Percentiles rank a stretch among this genome's conserved stretches.
Conservation (phyloP, 2,329 filamentous ascomycete species). For the Penicillium sp. region DNA sequence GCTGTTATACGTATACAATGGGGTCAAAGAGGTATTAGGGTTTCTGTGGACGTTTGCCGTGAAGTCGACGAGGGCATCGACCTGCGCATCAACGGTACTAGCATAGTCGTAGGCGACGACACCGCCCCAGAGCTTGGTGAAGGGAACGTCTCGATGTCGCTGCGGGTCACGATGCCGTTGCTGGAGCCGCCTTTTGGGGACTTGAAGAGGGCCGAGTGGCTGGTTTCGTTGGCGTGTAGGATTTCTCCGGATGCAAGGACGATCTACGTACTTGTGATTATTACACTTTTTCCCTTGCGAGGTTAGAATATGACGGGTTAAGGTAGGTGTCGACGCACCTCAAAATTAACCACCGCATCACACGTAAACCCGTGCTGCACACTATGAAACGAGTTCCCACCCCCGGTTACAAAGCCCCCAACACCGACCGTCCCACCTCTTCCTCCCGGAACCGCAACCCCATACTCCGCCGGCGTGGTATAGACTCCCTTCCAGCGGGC, state of each 20-base stretch:
- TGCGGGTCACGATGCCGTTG: slow-evolving; percentile 9
- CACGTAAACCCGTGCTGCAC: not conserved
- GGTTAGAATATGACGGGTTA: not conserved
- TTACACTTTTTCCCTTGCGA: not conserved
- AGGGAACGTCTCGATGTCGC: not conserved
- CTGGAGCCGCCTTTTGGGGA: slow-evolving; percentile 1
- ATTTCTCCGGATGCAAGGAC: slow-evolving; percentile 1
- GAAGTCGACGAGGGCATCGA: slow-evolving; percentile 23
- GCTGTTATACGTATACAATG: slow-evolving; percentile 43
- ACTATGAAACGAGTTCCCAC: not conserved
- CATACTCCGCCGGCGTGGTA: not conserved
- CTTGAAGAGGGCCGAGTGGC: not conserved
- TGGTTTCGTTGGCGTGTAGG: not conserved
- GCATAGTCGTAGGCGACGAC: not conserved
- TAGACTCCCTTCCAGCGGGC: not conserved
- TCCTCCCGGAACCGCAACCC: not conserved
- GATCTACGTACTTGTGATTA: not conserved
- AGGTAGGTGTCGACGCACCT: not conserved
- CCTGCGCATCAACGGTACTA: slow-evolving; percentile 12
- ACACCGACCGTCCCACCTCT: not conserved
- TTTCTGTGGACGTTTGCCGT: slow-evolving; percentile 22
- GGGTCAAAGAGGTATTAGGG: slow-evolving; percentile 37
- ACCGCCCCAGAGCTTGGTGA: not conserved
- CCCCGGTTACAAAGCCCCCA: not conserved
- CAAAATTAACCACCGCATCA: not conserved